A percentile compares a stretch with the other conserved stretches of the same genome.
phyloP scores from a whole-genome alignment of 164 flowering plant genomes.

The Magnolia changhungtana region DNA sequence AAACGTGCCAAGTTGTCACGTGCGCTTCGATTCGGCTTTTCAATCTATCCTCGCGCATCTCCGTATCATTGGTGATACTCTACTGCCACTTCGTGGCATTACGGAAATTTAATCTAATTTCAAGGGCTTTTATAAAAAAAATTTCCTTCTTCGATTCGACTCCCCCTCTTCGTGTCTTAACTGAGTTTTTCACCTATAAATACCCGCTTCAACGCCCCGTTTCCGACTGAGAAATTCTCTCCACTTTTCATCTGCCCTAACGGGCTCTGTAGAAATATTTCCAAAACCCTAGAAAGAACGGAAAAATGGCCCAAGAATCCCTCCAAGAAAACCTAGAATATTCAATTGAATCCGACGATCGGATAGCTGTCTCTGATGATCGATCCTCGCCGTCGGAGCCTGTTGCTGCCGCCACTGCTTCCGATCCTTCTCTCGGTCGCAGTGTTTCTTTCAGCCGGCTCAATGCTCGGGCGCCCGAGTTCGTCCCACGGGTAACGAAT shows the following conservation, averaged over 20 bases:
- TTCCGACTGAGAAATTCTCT: conserved; percentile 8
- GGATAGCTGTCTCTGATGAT: conserved; percentile 4
- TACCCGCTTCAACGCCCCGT: background rate
- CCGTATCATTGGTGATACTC: no score
- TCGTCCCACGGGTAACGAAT: conserved; percentile 40
- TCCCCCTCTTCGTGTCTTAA: background rate
- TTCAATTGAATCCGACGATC: conserved; percentile 8
- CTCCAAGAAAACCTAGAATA: conserved; percentile 19
- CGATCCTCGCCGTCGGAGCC: conserved; percentile 10
- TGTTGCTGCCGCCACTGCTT: conserved; percentile 5
- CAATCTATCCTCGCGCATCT: no score
- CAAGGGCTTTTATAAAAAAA: background rate
- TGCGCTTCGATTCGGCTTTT: no score
- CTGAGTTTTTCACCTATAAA: background rate
- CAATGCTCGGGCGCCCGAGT: conserved; percentile 83
- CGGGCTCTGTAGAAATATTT: conserved; percentile 1
- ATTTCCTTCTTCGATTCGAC: background rate
- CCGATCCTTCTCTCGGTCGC: conserved; percentile 42
- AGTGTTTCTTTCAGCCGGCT: conserved; percentile 53
- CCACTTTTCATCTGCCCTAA: conserved; percentile 7
- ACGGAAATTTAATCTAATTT: background rate
- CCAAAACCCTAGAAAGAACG: conserved; percentile 5
- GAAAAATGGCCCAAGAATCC: conserved; percentile 20
- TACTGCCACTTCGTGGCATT: background rate
- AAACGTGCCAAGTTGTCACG: no score